Conservation (phyloP, 768 basidiomycete genomes). For the Chalciporus chontae region DNA sequence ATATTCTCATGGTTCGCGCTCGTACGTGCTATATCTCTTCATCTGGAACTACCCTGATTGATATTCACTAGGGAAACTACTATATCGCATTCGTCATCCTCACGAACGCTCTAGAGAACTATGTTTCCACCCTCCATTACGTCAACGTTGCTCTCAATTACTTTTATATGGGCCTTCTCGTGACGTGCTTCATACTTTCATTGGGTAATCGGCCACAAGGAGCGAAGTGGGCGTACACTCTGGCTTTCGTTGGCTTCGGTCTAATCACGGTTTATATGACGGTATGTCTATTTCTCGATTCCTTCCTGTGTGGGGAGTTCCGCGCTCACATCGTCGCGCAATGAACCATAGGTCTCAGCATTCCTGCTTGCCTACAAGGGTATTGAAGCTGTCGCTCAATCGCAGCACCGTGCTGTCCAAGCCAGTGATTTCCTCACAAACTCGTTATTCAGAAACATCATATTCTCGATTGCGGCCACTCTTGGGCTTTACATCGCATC, state of each 20-base stretch:
- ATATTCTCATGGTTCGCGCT: constrained; percentile 92
- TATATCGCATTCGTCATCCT: constrained; percentile 87
- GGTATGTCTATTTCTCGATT: constrained; percentile 36
- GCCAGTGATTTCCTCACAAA: constrained; percentile 71
- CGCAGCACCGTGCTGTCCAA: constrained; percentile 43
- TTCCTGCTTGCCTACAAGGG: constrained; percentile 84
- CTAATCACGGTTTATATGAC: constrained; percentile 97
- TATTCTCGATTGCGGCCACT: constrained; percentile 83
- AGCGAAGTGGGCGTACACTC: constrained; percentile 80
- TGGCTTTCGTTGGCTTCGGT: constrained; percentile 83
- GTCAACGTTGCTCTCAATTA: constrained; percentile 81
- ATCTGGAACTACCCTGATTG: neutral
- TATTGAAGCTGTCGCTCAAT: constrained; percentile 54
- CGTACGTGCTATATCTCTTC: constrained; percentile 37
- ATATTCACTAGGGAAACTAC: constrained; percentile 66
- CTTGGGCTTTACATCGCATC: constrained; percentile 84
- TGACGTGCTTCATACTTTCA: constrained; percentile 84
- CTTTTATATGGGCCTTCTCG: constrained; percentile 81
- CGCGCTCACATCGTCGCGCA: constrained; percentile 1
- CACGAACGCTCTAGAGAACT: constrained; percentile 63
- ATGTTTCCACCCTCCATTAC: constrained; percentile 59
- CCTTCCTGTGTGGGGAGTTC: neutral
- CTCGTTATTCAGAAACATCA: constrained; percentile 78
- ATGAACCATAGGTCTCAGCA: constrained; percentile 55
- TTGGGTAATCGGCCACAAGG: constrained; percentile 93